Evolutionary conservation across 352 stramenopile species (phyloP).

Genomic region (Elongisporangium anandrum): DNA sequence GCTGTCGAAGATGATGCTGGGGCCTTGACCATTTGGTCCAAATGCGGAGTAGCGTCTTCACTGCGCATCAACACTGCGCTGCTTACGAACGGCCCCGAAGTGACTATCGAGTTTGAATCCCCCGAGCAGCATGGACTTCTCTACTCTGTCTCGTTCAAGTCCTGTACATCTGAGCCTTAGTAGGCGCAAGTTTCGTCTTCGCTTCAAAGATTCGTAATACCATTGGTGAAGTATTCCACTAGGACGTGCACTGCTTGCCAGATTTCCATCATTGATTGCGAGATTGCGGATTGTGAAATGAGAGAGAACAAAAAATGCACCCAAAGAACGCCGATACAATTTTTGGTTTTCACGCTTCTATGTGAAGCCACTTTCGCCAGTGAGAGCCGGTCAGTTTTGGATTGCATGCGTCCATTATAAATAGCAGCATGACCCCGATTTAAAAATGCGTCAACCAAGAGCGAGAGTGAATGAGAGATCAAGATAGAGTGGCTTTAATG

Average conservation of each 20-base stretch:
- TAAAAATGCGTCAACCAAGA: neutral
- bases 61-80: constrained; percentile 28
- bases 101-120: constrained; percentile 7
- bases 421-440: neutral
- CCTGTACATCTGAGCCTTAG: neutral
- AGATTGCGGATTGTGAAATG: too few species aligned
- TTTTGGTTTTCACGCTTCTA: too few species aligned
- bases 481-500: neutral
- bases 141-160: constrained; percentile 7
- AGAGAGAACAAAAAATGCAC: too few species aligned
- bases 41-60: constrained; percentile 9
- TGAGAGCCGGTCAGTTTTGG: neutral
- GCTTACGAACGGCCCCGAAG: constrained; percentile 11
- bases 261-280: too few species aligned
- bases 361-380: neutral
- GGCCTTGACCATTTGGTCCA: constrained; percentile 16
- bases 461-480: neutral
- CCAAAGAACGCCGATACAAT: too few species aligned
- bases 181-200: neutral
- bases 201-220: too few species aligned
- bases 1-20: constrained; percentile 1
- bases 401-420: neutral
- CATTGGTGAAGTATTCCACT: too few species aligned
- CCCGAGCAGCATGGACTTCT: neutral
- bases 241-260: too few species aligned